Percentiles rank a stretch among this genome's conserved stretches.
Evolutionary conservation across 306 rosid species (phyloP).

Genomic region (Cicer arietinum): DNA sequence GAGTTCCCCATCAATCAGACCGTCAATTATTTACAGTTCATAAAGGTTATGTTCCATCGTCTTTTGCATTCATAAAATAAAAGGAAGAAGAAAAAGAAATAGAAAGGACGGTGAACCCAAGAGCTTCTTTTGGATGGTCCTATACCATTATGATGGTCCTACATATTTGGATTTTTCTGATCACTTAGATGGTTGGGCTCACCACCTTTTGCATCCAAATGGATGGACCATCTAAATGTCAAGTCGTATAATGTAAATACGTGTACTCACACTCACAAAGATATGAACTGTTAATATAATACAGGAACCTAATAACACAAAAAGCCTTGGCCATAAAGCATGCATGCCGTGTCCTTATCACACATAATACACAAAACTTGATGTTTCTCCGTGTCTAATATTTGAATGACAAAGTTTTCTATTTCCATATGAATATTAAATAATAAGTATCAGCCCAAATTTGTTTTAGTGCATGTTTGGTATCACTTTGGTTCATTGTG

Average conservation of each 20-base stretch:
- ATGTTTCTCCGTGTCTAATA: neutral
- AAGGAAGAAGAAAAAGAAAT: neutral
- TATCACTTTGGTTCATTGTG: too few species aligned
- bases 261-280: neutral
- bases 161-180: constrained; percentile 6
- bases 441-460: neutral
- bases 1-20: constrained; percentile 21
- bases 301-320: neutral
- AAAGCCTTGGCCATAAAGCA: constrained; percentile 6
- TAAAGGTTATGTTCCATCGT: neutral
- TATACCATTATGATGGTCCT: constrained; percentile 30
- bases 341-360: neutral
- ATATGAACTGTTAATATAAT: neutral
- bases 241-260: neutral
- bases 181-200: constrained; percentile 27
- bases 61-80: constrained; percentile 22
- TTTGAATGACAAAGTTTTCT: neutral
- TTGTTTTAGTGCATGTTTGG: neutral
- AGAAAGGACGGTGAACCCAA: constrained; percentile 11
- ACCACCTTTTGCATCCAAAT: constrained; percentile 29
- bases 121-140: constrained; percentile 29
- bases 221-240: constrained; percentile 15
- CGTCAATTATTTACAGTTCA: constrained; percentile 2
- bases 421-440: neutral
- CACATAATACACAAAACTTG: constrained; percentile 12